Conservation (phyloP, 208 protist species). For the Crithidia acanthocephali region DNA sequence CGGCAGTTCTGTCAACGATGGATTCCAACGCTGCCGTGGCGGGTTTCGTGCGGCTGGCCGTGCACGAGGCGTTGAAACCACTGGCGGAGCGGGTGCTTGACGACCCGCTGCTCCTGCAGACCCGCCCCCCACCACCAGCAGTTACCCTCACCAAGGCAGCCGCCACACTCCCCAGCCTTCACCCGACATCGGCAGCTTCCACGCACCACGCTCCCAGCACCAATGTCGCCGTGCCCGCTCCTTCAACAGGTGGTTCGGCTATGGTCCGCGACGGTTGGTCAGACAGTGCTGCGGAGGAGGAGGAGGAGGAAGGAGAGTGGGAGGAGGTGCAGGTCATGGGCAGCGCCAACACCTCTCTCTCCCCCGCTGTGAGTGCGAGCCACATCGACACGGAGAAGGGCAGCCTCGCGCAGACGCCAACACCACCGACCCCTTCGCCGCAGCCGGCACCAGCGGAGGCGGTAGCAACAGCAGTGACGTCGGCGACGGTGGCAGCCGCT, state of each 20-base stretch:
- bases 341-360: conserved; percentile 1
- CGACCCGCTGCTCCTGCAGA: conserved; percentile 14
- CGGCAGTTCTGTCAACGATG: background rate
- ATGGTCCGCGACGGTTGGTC: conserved; percentile 8
- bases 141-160: background rate
- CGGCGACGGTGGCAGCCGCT: background rate
- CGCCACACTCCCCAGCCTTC: too few species aligned
- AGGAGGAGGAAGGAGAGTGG: conserved; percentile 12
- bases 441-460: background rate
- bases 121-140: background rate
- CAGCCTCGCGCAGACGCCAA: background rate
- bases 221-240: background rate
- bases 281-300: background rate
- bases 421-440: background rate
- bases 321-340: conserved; percentile 12
- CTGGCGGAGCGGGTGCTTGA: conserved; percentile 31
- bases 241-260: background rate
- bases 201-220: background rate
- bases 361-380: background rate
- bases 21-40: background rate
- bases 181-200: too few species aligned
- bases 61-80: conserved; percentile 28
- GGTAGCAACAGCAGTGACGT: background rate
- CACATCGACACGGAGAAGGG: background rate
- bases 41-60: conserved; percentile 12